phyloP scores from a whole-genome alignment of 495 filamentous ascomycete species.

The Astrocystis sublimbata region DNA sequence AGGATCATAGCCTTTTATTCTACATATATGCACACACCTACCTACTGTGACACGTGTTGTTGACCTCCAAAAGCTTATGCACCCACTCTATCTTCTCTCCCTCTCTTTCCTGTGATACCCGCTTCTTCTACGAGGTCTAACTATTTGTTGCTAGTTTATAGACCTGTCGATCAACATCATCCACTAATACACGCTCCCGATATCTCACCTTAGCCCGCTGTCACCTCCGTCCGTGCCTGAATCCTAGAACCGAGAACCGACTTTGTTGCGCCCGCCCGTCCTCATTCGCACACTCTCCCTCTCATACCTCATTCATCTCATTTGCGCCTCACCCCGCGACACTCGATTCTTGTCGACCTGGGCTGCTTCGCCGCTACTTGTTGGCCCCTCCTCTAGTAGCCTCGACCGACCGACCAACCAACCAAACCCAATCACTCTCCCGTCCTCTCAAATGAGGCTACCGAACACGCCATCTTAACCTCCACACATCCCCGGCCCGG shows the following conservation, averaged over 20 bases:
- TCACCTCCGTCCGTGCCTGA: not conserved
- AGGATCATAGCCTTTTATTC: too few species aligned
- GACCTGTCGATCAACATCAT: not conserved
- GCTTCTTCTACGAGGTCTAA: not conserved
- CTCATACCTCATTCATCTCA: not conserved
- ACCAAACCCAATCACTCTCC: not conserved
- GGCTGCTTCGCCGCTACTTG: not conserved
- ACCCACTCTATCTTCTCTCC: too few species aligned
- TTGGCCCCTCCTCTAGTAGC: not conserved
- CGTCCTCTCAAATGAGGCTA: slow-evolving; percentile 36
- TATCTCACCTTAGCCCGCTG: not conserved
- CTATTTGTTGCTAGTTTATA: not conserved
- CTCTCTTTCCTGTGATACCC: not conserved
- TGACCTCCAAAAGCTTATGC: too few species aligned
- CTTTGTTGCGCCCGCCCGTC: not conserved
- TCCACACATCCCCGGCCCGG: slow-evolving; percentile 47
- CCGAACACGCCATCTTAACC: slow-evolving; percentile 29
- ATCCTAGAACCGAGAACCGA: not conserved
- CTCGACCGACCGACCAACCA: not conserved
- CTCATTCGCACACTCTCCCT: not conserved
- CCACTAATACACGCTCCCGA: not conserved
- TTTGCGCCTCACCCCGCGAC: not conserved
- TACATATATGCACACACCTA: too few species aligned
- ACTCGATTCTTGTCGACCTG: not conserved
- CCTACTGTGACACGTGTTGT: too few species aligned